Base-by-base conservation (phyloP, 192 early-diverging fungal genomes). In the Martensiomyces pterosporus region DNA sequence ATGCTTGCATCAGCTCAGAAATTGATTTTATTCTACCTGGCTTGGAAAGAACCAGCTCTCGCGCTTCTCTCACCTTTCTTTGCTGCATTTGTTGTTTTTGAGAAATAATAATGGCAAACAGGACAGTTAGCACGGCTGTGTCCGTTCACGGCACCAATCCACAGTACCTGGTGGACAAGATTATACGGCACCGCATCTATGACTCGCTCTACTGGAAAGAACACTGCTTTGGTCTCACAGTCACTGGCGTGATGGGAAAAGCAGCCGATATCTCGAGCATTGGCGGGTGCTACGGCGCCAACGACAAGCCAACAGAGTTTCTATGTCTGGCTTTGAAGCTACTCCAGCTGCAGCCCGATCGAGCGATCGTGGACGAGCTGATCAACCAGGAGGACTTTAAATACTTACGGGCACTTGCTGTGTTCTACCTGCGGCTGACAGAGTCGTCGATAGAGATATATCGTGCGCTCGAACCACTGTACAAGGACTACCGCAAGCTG, bases 141-240 rank as follows among this genome's bases (percentile, higher is more conserved):
- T 52, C 76, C 16, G 67, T 97, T 44, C 91, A 92, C 44, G 96
- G 96, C 41, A 85, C 84, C 12, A 87, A 98, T 64, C 94, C 96
- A 7, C 93, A 93, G 73, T 89, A 84, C 49, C 75, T 99, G 15
- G 85, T 99, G 38, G 94, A 97, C 73, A 96, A 94, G 55, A 94
- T 94, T 57, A 83, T 91, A 39, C 80, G 93, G 25, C 75, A 83
- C 33, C 82, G 93, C 25, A 96, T 96, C 41, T 90, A 89, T 61
- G 91, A 96, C 48, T 89, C 84, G 25, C 65, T 88, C 3, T 99
- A 94, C 72, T 99, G 93, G 94, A 99, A 99, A 55, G 91, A 97
- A 47, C 80, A 87, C 19, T 94, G 92, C 71, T 99, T 97, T 78
- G 93, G 85, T 0, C 77, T 98, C 15, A 92, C 89, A 37, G 90